Evolutionary conservation across 768 basidiomycete species (phyloP), one percentile per base, ranked within the genome.

Genomic region (Termitomyces sp.): DNA sequence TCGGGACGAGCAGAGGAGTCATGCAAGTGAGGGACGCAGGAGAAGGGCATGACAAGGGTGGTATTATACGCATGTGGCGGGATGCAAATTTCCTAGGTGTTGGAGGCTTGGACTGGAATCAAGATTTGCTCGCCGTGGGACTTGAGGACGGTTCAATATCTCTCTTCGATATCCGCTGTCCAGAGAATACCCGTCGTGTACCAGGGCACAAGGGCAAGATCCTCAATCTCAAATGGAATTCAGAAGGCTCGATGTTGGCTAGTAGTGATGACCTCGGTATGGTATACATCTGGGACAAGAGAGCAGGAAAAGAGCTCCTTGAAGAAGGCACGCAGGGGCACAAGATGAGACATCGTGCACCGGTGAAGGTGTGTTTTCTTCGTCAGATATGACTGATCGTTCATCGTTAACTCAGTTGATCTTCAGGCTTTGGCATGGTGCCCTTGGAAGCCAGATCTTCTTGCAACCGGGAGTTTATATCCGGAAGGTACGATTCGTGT

Each of bases 191-290:
- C 8, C 59, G 56, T 7, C 64, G 57, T 42, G 55, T 68, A n/a
- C 58, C 64, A 26, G 68, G 85, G 0, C 91, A 93, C 60, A 83
- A 82, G 12, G 85, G 83, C 16, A 86, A 88, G 67, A 86, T 94
- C 33, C 83, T 89, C 60, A 88, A 89, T 3, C 65, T 94, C 29
- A 83, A 84, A 45, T 95, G 91, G 91, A 81, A 87, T 54, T 62
- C 74, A 3, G 88, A 90, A 60, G 88, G 90, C 0, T 81, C 83
- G 60, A 78, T 89, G 52, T 75, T 97, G 16, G 94, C 94, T 0
- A 91, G 87, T 47, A 89, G 91, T 1, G 94, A 93, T 9, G 86
- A 88, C 63, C 85, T 89, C 66, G 94, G 95, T 58, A 86, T 87
- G 41, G 90, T 95, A 31, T 86, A 90, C 65, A 83, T 94, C 37